Evolutionary conservation across 306 rosid species (phyloP).

Genomic region (Lablab purpureus): DNA sequence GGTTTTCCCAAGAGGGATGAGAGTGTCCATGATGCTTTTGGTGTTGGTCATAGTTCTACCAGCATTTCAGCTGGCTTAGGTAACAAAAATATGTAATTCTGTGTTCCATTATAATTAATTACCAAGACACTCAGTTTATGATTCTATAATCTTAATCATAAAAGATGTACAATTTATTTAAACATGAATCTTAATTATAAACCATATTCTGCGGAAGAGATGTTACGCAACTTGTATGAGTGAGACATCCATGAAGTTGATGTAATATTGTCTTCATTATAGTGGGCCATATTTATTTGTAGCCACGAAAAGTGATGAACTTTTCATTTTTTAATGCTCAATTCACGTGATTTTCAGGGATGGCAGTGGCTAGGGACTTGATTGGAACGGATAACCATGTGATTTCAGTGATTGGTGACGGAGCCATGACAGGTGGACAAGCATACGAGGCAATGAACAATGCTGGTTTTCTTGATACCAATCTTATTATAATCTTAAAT

Average conservation of each 20-base stretch:
- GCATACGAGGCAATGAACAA: conserved; percentile 84
- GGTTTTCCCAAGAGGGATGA: conserved; percentile 79
- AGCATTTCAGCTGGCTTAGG: conserved; percentile 79
- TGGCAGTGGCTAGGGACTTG: conserved; percentile 76
- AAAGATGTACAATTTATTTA: too few species aligned
- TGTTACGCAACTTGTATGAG: too few species aligned
- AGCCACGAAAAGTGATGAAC: not conserved
- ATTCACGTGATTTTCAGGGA: conserved; percentile 49
- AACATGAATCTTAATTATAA: too few species aligned
- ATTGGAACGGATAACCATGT: conserved; percentile 65
- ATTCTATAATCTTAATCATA: too few species aligned
- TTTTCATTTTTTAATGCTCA: not conserved
- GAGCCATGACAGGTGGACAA: conserved; percentile 78
- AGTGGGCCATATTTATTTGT: too few species aligned
- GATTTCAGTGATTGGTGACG: conserved; percentile 73
- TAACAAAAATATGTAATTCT: not conserved
- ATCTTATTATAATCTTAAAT: conserved; percentile 67
- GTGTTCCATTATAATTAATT: too few species aligned
- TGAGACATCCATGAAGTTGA: not conserved
- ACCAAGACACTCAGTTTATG: not conserved
- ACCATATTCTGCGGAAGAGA: too few species aligned
- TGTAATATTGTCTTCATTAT: too few species aligned
- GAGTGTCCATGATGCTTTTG: conserved; percentile 72
- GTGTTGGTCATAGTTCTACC: conserved; percentile 75
- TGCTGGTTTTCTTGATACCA: conserved; percentile 70